A percentile compares a stretch with the other conserved stretches of the same genome.
These are phyloP conservation scores for Aspergillus heteromorphus DNA, from an alignment of 495 filamentous ascomycete species.

Conservation along the genomic window DNA sequence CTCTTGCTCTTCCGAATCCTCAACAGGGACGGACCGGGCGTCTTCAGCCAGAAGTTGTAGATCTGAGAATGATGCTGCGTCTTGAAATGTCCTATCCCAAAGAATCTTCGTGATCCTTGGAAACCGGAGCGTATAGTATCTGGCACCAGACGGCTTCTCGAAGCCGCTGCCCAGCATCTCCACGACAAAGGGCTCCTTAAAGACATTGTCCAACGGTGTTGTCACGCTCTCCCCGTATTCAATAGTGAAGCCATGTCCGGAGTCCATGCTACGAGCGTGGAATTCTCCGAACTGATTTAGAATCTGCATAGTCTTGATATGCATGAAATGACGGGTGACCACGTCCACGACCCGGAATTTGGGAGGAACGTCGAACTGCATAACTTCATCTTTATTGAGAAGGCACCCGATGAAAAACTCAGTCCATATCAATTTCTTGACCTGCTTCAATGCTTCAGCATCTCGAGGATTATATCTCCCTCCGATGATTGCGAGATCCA, in stretches of 20 bases:
- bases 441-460: conserved; percentile 36
- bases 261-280: conserved; percentile 19
- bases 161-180: conserved; percentile 62
- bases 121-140: conserved; percentile 58
- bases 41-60: conserved; percentile 49
- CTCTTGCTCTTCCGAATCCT: conserved; percentile 47
- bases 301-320: conserved; percentile 39
- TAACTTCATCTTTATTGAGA: conserved; percentile 61
- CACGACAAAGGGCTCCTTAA: conserved; percentile 58
- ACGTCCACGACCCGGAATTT: conserved; percentile 60
- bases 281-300: conserved; percentile 51
- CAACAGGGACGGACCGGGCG: conserved; percentile 33
- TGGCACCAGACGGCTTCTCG: conserved; percentile 52
- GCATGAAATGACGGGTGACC: conserved; percentile 47
- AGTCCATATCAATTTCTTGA: conserved; percentile 59
- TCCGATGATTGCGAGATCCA: conserved; percentile 75
- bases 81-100: conserved; percentile 50
- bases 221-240: conserved; percentile 26
- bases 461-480: conserved; percentile 59
- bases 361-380: conserved; percentile 47
- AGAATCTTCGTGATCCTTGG: conserved; percentile 60
- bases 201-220: conserved; percentile 40
- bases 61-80: conserved; percentile 50
- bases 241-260: conserved; percentile 27
- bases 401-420: conserved; percentile 76